These are phyloP conservation scores for Cryptosporidium sp. DNA, from an alignment of 169 alveolate species.

Conservation along the genomic window DNA sequence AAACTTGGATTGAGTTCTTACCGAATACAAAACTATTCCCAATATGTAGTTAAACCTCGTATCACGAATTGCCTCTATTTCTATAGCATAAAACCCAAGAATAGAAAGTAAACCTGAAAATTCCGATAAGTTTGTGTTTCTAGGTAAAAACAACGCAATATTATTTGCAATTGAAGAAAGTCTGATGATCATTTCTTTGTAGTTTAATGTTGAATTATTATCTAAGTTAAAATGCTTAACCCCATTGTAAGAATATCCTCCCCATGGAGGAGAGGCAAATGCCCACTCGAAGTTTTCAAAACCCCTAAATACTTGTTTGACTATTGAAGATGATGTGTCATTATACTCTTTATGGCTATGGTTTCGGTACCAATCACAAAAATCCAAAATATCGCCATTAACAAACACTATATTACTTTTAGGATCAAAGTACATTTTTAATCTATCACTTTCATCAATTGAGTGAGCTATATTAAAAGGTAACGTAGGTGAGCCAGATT, in stretches of 20 bases:
- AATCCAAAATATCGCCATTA: slow-evolving; percentile 56
- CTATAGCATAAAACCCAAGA: slow-evolving; percentile 58
- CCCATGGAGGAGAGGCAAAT: slow-evolving; percentile 75
- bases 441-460: not conserved
- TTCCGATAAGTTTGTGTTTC: slow-evolving; percentile 43
- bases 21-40: slow-evolving; percentile 37
- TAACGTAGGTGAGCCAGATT: slow-evolving; percentile 31
- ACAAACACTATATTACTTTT: slow-evolving; percentile 50
- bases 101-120: slow-evolving; percentile 24
- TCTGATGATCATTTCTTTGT: slow-evolving; percentile 35
- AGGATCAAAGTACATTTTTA: slow-evolving; percentile 50
- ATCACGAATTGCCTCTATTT: slow-evolving; percentile 51
- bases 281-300: slow-evolving; percentile 59
- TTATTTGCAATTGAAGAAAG: slow-evolving; percentile 43
- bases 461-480: slow-evolving; percentile 2
- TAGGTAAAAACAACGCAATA: slow-evolving; percentile 65
- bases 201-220: slow-evolving; percentile 1
- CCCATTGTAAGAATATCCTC: slow-evolving; percentile 53
- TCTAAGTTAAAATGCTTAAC: slow-evolving; percentile 24
- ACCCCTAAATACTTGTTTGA: slow-evolving; percentile 7
- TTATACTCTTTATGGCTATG: not conserved
- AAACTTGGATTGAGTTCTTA: slow-evolving; percentile 26
- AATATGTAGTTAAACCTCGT: slow-evolving; percentile 48
- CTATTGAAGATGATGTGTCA: not conserved
- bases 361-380: slow-evolving; percentile 44